A percentile compares a stretch with the other conserved stretches of the same genome.
Conservation (phyloP, 2,329 filamentous ascomycete genomes). For the Shiraia sp. region DNA sequence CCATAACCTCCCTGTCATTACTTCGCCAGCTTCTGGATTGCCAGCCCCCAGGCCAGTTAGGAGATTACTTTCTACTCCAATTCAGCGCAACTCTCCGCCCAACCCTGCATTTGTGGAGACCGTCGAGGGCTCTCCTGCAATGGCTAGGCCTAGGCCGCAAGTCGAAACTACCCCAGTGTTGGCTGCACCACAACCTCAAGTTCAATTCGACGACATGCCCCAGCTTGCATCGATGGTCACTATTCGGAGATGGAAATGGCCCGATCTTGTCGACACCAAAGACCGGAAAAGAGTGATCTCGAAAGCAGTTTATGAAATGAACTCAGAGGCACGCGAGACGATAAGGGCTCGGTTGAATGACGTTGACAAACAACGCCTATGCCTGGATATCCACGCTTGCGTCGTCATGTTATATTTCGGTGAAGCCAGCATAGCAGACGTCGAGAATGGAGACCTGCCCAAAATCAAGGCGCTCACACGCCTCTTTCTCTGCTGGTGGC, state of each 20-base stretch:
- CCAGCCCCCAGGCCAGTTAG: neutral
- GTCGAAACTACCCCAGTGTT: too few relatives aligned
- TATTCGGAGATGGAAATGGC: constrained; percentile 39
- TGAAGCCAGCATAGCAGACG: constrained; percentile 27
- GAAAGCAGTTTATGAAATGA: constrained; percentile 45
- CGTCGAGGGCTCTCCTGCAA: constrained; percentile 4
- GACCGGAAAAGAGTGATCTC: constrained; percentile 53
- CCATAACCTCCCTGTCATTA: too few relatives aligned
- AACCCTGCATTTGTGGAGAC: constrained; percentile 7
- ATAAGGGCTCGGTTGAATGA: constrained; percentile 24
- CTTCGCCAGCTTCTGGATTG: too few relatives aligned
- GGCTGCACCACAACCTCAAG: neutral
- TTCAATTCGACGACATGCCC: constrained; percentile 17
- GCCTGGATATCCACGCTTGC: constrained; percentile 29
- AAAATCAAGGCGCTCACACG: constrained; percentile 31
- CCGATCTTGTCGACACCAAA: constrained; percentile 38
- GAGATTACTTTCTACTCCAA: too few relatives aligned
- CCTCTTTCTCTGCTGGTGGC: constrained; percentile 43
- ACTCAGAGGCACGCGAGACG: constrained; percentile 17
- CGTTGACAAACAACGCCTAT: constrained; percentile 21
- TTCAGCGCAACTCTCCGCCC: neutral
- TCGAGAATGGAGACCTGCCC: constrained; percentile 32
- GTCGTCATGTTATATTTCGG: constrained; percentile 24
- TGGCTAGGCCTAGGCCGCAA: too few relatives aligned
- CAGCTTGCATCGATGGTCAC: constrained; percentile 31